Evolutionary conservation across 257 asterid species (phyloP).

Genomic region (Misopates orontium): DNA sequence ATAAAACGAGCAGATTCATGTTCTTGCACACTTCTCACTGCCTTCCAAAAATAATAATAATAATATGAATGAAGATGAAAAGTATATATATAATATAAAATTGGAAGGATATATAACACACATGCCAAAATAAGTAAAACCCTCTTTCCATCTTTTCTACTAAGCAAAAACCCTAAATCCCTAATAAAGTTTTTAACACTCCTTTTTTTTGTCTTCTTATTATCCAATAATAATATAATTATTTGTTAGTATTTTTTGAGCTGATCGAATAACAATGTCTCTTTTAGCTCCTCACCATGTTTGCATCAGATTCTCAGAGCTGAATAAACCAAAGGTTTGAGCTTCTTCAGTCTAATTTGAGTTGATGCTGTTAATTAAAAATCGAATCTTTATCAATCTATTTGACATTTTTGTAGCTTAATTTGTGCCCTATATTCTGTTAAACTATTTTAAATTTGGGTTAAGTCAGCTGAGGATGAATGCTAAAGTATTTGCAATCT

Average conservation of each 20-base stretch:
- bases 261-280: constrained; percentile 36
- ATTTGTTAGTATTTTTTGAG: background rate
- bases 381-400: background rate
- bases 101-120: too few relatives aligned
- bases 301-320: constrained; percentile 36
- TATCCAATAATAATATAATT: background rate
- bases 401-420: too few relatives aligned
- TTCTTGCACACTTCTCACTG: too few relatives aligned
- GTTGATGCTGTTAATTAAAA: background rate
- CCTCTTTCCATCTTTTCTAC: background rate
- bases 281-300: constrained; percentile 40
- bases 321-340: constrained; percentile 46
- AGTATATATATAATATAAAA: too few relatives aligned
- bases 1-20: too few relatives aligned
- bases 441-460: too few relatives aligned
- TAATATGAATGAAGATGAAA: too few relatives aligned
- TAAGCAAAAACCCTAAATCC: background rate
- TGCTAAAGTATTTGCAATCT: constrained; percentile 35
- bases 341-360: background rate
- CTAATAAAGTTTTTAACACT: background rate
- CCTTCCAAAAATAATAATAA: too few relatives aligned
- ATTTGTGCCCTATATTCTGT: too few relatives aligned
- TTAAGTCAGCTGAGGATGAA: constrained; percentile 31
- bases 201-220: background rate
- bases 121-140: background rate